Evolutionary conservation across 2,329 filamentous ascomycete genomes (phyloP), one percentile per base, ranked within the genome.

Genomic region (Calonectria pteridis): DNA sequence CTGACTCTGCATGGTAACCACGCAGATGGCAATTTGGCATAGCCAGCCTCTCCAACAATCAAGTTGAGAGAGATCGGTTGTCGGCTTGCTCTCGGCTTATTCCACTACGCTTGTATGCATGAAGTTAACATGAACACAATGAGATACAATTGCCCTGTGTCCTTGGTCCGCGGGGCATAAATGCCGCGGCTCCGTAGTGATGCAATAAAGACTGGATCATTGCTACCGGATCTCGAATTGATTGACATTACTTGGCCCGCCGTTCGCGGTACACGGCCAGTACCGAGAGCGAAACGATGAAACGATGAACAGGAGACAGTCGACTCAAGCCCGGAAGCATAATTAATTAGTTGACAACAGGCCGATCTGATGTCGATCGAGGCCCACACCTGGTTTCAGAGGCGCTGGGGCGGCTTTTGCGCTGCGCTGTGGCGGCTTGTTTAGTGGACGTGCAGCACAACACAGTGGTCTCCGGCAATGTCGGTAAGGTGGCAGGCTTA

Each of bases 301-400:
- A 62, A 62, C 55, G 23, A 62, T 28, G 18, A 26, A 16, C 55
- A 62, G 35, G 35, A 62, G 55, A 62, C 33, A 62, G 26, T 62
- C 16, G 14, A 62, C 28, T 55, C 28, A 55, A n/a, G 51, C 18
- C 51, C 29, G 29, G 28, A 62, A 62, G 55, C 55, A 62, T 62
- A 62, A 62, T 62, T 62, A 62, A 62, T 62, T 62, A 40, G 33
- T 62, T 9, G 55, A 59, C 33, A 26, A 35, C 31, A 37, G n/a
- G 55, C 55, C 23, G 55, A 62, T 62, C 55, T 62, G 55, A 18
- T 37, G 55, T 62, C 55, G 55, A 62, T 62, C 55, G 55, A 16
- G 37, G 33, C 9, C 55, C 55, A 62, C 55, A 20, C 33, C 37
- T 40, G 33, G 55, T 62, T 62, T 62, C 55, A 62, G 55, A 62